Conservation (phyloP, 352 stramenopile species). For the Saprolegnia diclina region DNA sequence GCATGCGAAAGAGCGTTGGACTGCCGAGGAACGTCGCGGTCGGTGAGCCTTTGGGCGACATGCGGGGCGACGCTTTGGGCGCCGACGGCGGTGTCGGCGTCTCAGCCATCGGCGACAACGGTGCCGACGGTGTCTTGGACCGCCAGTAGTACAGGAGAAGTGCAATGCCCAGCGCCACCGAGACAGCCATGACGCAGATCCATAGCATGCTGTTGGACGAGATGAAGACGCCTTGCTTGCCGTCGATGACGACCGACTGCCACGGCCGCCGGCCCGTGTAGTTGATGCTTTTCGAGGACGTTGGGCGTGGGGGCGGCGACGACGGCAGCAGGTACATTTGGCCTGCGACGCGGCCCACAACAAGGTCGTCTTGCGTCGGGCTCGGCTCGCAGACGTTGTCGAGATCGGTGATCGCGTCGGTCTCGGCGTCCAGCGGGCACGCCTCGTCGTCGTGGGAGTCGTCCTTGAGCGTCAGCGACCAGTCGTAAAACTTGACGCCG, state of each 20-base stretch:
- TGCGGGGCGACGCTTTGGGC: neutral
- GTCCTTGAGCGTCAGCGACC: neutral
- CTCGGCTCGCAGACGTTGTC: conserved; percentile 31
- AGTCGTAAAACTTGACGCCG: conserved; percentile 24
- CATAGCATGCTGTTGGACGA: conserved; percentile 35
- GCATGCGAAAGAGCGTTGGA: conserved; percentile 1
- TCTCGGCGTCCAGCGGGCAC: neutral
- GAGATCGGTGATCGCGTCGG: neutral
- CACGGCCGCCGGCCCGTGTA: conserved; percentile 29
- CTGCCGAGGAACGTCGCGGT: neutral
- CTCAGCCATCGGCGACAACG: neutral
- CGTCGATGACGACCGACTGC: conserved; percentile 66
- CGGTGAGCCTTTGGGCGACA: too few relatives aligned
- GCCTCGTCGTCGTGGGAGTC: neutral
- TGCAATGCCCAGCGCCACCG: conserved; percentile 19
- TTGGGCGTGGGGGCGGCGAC: neutral
- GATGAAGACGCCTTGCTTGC: conserved; percentile 73
- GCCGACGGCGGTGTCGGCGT: neutral
- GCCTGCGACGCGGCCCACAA: conserved; percentile 28
- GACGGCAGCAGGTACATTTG: conserved; percentile 18
- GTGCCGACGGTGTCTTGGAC: conserved; percentile 30
- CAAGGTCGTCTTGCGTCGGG: conserved; percentile 58
- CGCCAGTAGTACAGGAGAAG: conserved; percentile 33
- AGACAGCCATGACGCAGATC: conserved; percentile 20
- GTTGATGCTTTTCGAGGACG: conserved; percentile 13